Evolutionary conservation across 352 stramenopile genomes (phyloP), one percentile per base, ranked within the genome.

Genomic region (Phytophthora hybrid): DNA sequence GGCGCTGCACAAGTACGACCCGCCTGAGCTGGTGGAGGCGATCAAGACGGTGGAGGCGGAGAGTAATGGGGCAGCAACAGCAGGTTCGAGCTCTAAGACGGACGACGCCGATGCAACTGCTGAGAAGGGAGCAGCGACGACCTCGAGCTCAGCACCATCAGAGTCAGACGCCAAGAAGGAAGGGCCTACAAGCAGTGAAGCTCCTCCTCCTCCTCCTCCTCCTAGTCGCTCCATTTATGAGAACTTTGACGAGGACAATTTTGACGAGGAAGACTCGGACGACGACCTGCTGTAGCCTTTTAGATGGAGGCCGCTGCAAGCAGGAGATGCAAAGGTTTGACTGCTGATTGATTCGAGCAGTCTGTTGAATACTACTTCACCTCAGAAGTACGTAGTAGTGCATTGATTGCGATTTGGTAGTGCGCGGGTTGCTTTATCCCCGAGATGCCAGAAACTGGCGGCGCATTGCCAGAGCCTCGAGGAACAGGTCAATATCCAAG

Each of bases 1-100:
- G 60, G 80, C 77, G 23, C 75, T 97, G 74, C 91, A 97, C 73
- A 78, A 83, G 49, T 97, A 87, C 63, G 91, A 97, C 47, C 90
- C 89, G 14, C 83, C 84, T 23, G 80, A 93, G 81, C 72, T 95
- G 23, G 29, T 44, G n/a, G 66, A 78, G 67, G 67, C 52, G 0
- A 60, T 53, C 13, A 65, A 63, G 26, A 63, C 61, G 26, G 23
- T 54, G 23, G 16, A 54, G 19, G 13, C 41, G 16, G 41, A 71
- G 8, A 46, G 13, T n/a, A 16, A 39, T 64, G 56, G 5, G 23
- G 59, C 29, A 41, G 11, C 3, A 59, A 4, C 34, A 19, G 5
- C 6, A 41, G 34, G 14, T 10, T 41, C 34, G 9, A 41, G 4
- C 59, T 31, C 56, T n/a, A 34, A 29, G 3, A 21, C 44, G 8